Conservation (phyloP, 768 basidiomycete genomes). For the Lanmaoa pseudosensibilis region DNA sequence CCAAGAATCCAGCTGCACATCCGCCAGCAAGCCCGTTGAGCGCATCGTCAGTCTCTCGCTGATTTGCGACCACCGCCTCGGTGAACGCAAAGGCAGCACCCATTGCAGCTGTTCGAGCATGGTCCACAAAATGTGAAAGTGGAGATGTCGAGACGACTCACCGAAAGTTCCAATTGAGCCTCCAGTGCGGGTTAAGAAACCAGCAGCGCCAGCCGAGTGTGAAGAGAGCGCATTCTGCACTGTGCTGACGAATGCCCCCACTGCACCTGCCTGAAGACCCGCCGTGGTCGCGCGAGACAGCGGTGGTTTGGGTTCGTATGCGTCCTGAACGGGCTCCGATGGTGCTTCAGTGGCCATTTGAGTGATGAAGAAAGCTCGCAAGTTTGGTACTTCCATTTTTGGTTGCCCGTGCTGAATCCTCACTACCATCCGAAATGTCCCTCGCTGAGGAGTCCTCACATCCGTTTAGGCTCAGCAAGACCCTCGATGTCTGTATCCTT, state of each 20-base stretch:
- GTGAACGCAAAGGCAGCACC: conserved; percentile 83
- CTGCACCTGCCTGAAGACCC: conserved; percentile 62
- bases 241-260: conserved; percentile 69
- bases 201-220: conserved; percentile 79
- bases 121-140: conserved; percentile 1
- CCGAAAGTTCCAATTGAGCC: conserved; percentile 91
- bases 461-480: conserved; percentile 44
- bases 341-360: conserved; percentile 25
- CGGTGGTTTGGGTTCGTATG: conserved; percentile 53
- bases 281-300: conserved; percentile 55
- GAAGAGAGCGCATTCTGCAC: conserved; percentile 78
- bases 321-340: conserved; percentile 16
- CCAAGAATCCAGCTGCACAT: conserved; percentile 91
- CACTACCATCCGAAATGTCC: conserved; percentile 7
- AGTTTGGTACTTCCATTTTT: conserved; percentile 24
- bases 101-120: conserved; percentile 67
- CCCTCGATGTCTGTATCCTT: conserved; percentile 43
- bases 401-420: conserved; percentile 14
- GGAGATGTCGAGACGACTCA: conserved; percentile 38
- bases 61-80: conserved; percentile 78
- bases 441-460: conserved; percentile 9
- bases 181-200: conserved; percentile 84
- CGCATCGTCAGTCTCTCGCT: conserved; percentile 74
- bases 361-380: conserved; percentile 10
- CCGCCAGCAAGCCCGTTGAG: conserved; percentile 83